These are phyloP conservation scores for Cystobasidiaceae sp. DNA, from an alignment of 1,284 basidiomycete species.

Conservation along the genomic window DNA sequence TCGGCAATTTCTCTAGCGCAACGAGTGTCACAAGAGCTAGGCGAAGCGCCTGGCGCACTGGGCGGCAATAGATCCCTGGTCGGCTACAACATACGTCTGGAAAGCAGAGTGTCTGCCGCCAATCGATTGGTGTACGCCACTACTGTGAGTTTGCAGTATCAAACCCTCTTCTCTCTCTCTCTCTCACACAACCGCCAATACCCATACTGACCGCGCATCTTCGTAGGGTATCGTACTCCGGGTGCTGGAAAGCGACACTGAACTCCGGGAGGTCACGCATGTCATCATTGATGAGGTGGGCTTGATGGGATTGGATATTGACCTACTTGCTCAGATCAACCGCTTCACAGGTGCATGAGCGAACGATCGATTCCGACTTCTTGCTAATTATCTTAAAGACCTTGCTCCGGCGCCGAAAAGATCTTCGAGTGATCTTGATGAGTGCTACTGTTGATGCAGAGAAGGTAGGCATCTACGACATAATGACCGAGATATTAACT, in stretches of 20 bases:
- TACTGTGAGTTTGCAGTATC: constrained; percentile 50
- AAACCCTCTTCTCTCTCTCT: neutral
- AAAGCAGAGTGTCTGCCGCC: constrained; percentile 55
- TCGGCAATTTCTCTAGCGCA: constrained; percentile 96
- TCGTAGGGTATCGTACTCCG: constrained; percentile 90
- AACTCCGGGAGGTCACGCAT: constrained; percentile 89
- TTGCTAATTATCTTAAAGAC: constrained; percentile 90
- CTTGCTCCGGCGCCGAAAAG: constrained; percentile 68
- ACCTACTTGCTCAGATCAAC: constrained; percentile 44
- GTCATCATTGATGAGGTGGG: constrained; percentile 80
- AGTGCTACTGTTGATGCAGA: constrained; percentile 84
- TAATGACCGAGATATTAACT: neutral
- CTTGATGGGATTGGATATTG: constrained; percentile 57
- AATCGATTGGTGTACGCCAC: constrained; percentile 59
- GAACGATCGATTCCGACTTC: constrained; percentile 96
- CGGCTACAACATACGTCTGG: constrained; percentile 91
- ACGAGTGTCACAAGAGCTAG: constrained; percentile 88
- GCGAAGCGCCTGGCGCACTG: constrained; percentile 74
- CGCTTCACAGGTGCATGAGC: constrained; percentile 64
- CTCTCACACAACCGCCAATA: constrained; percentile 56
- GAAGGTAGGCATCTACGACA: neutral
- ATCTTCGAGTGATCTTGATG: constrained; percentile 93
- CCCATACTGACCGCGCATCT: constrained; percentile 36
- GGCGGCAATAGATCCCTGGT: constrained; percentile 77
- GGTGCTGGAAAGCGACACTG: constrained; percentile 84